Percentiles rank a stretch among this genome's conserved stretches.
Conservation (phyloP, 164 flowering plant species). For the Malania oleifera region DNA sequence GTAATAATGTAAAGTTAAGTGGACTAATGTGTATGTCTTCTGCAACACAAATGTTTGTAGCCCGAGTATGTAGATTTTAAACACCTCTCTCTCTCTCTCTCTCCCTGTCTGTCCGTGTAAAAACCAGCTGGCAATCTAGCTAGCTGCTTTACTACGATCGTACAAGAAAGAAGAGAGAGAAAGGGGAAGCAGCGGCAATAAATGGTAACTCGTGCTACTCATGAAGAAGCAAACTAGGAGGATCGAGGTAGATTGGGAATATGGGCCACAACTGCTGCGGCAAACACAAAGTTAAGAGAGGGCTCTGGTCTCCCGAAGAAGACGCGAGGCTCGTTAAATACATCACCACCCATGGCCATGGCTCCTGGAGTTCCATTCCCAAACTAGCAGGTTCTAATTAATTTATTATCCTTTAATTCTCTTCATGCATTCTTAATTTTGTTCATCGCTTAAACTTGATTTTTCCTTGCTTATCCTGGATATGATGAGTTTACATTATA, state of each 20-base stretch:
- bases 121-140: slow-evolving; percentile 2
- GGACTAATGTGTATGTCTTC: too few species aligned
- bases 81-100: neutral
- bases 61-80: too few species aligned
- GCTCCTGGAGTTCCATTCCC: slow-evolving; percentile 43
- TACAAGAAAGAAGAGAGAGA: too few species aligned
- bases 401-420: neutral
- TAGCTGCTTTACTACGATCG: neutral
- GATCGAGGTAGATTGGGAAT: neutral
- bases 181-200: neutral
- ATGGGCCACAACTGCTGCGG: slow-evolving; percentile 45
- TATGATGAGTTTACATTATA: too few species aligned
- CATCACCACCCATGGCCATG: slow-evolving; percentile 39
- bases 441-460: too few species aligned
- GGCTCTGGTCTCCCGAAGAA: slow-evolving; percentile 39
- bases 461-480: too few species aligned
- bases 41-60: too few species aligned
- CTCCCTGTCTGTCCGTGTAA: too few species aligned
- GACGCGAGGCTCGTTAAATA: slow-evolving; percentile 37
- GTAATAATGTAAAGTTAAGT: neutral
- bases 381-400: slow-evolving; percentile 30
- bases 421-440: neutral
- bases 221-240: too few species aligned
- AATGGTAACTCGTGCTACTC: slow-evolving; percentile 1
- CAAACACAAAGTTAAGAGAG: slow-evolving; percentile 43